Conservation (phyloP, 2,329 filamentous ascomycete genomes). For the Fusarium udum region DNA sequence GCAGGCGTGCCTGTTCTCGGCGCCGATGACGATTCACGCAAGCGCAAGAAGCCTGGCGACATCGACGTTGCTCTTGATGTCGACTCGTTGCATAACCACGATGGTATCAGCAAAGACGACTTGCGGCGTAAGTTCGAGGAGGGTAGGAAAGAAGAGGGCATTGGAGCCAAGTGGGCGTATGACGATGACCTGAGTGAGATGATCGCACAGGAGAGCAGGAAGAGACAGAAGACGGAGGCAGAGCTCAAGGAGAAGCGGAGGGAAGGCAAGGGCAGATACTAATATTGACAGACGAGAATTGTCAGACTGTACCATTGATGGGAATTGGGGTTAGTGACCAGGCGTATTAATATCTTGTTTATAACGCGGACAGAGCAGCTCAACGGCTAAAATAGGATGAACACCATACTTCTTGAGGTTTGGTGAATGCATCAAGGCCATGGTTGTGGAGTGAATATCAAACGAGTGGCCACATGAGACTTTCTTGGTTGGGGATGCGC, state of each 20-base stretch:
- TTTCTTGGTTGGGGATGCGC: not conserved
- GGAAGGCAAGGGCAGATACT: slow-evolving; percentile 63
- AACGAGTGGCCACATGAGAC: slow-evolving; percentile 9
- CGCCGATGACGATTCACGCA: slow-evolving; percentile 77
- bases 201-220: slow-evolving; percentile 92
- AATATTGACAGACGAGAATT: slow-evolving; percentile 28
- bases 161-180: slow-evolving; percentile 74
- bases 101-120: slow-evolving; percentile 86
- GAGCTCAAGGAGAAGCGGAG: slow-evolving; percentile 76
- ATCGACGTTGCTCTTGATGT: slow-evolving; percentile 92
- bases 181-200: slow-evolving; percentile 95
- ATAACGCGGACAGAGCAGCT: slow-evolving; percentile 28
- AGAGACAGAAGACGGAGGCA: slow-evolving; percentile 88
- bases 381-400: slow-evolving; percentile 32
- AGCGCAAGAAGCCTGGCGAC: slow-evolving; percentile 96
- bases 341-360: slow-evolving; percentile 36
- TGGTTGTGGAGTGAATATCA: slow-evolving; percentile 37
- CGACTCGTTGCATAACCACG: slow-evolving; percentile 77
- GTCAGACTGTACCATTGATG: slow-evolving; percentile 25
- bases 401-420: slow-evolving; percentile 37
- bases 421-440: not conserved
- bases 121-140: slow-evolving; percentile 82
- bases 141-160: slow-evolving; percentile 71
- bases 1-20: slow-evolving; percentile 77
- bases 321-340: slow-evolving; percentile 21